Evolutionary conservation across 805 yeast genomes (phyloP).

Genomic region (Saturnispora bothae): DNA sequence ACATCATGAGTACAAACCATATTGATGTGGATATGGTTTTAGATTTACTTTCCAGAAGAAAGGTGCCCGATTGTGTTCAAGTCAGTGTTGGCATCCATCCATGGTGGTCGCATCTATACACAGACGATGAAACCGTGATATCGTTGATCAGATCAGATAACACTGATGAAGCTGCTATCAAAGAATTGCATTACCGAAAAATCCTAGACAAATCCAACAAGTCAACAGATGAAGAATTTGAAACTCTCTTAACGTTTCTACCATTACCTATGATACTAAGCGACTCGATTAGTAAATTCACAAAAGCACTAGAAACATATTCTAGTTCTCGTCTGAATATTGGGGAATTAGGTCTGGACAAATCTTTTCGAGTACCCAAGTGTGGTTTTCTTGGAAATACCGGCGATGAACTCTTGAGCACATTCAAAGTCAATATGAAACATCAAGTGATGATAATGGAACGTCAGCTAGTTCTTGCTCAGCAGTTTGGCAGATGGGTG

Average conservation of each 20-base stretch:
- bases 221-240: slow-evolving; percentile 28
- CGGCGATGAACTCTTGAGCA: slow-evolving; percentile 10
- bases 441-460: slow-evolving; percentile 57
- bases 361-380: slow-evolving; percentile 55
- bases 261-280: slow-evolving; percentile 51
- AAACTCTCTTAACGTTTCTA: slow-evolving; percentile 22
- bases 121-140: slow-evolving; percentile 18
- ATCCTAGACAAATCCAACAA: slow-evolving; percentile 34
- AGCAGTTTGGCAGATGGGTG: slow-evolving; percentile 18
- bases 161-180: not conserved
- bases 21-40: slow-evolving; percentile 26
- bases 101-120: slow-evolving; percentile 71
- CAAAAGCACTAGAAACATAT: slow-evolving; percentile 20
- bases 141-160: slow-evolving; percentile 1
- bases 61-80: slow-evolving; percentile 16
- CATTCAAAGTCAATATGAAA: slow-evolving; percentile 42
- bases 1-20: slow-evolving; percentile 41
- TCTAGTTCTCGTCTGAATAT: slow-evolving; percentile 28
- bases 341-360: slow-evolving; percentile 92
- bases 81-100: slow-evolving; percentile 80
- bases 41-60: slow-evolving; percentile 9
- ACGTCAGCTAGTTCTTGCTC: slow-evolving; percentile 45
- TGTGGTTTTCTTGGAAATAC: slow-evolving; percentile 40
- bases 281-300: slow-evolving; percentile 26
- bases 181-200: slow-evolving; percentile 40